These are phyloP conservation scores for Teratosphaeria destructans DNA, from an alignment of 2,329 filamentous ascomycete species.

Conservation along the genomic window DNA sequence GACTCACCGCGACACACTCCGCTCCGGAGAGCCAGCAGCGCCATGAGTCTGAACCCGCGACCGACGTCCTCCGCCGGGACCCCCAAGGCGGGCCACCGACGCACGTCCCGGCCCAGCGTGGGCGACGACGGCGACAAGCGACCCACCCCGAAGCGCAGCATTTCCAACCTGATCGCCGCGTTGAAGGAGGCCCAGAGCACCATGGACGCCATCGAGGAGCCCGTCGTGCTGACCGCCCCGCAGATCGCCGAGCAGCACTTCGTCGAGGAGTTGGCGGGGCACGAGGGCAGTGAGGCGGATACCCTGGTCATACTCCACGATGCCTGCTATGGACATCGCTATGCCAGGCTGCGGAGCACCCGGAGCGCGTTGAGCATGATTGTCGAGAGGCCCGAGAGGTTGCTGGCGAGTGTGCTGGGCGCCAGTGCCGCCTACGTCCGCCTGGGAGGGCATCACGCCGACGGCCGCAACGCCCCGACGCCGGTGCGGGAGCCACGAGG, in stretches of 20 bases:
- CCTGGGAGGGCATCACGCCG: constrained; percentile 69
- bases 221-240: constrained; percentile 19
- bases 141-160: constrained; percentile 24
- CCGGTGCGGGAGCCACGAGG: constrained; percentile 33
- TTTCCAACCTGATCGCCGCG: constrained; percentile 23
- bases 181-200: constrained; percentile 23
- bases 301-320: constrained; percentile 84
- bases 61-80: constrained; percentile 3
- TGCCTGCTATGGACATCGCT: constrained; percentile 89
- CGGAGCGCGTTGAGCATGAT: constrained; percentile 65
- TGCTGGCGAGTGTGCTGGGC: constrained; percentile 74
- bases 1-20: constrained; percentile 2
- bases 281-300: constrained; percentile 40
- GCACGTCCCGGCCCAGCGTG: constrained; percentile 19
- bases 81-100: constrained; percentile 10
- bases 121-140: constrained; percentile 13
- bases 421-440: constrained; percentile 81
- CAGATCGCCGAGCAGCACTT: constrained; percentile 46
- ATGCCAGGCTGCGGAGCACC: constrained; percentile 68
- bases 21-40: constrained; percentile 18
- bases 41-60: constrained; percentile 11
- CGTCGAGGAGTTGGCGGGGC: constrained; percentile 54
- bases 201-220: constrained; percentile 25
- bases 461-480: constrained; percentile 57
- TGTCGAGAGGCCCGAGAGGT: constrained; percentile 84